Percentiles rank a stretch among this genome's conserved stretches.
phyloP scores from a whole-genome alignment of 2,329 filamentous ascomycete genomes.

The Pestalotiopsis sp. region DNA sequence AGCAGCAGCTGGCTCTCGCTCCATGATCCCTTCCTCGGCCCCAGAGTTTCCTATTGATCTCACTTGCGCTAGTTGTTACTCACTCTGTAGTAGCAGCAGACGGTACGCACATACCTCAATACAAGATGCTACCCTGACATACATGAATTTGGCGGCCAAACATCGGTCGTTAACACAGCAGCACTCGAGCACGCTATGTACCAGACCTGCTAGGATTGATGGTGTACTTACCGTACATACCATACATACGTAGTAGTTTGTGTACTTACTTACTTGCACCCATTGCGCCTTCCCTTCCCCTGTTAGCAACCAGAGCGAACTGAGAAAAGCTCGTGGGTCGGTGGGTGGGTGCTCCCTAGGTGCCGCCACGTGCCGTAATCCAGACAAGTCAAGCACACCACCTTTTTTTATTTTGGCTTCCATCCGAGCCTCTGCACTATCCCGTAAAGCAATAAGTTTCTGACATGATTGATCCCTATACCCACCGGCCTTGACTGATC shows the following conservation, averaged over 20 bases:
- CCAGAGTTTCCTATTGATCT: neutral
- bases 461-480: constrained; percentile 1
- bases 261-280: neutral
- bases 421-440: constrained; percentile 5
- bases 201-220: too few species aligned
- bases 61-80: neutral
- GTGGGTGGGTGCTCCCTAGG: constrained; percentile 1
- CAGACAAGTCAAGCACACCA: constrained; percentile 5
- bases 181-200: too few species aligned
- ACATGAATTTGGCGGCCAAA: too few species aligned
- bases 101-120: too few species aligned
- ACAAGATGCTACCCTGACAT: too few species aligned
- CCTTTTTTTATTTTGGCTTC: neutral
- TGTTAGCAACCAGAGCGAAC: neutral
- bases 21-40: neutral
- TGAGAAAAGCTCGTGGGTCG: neutral
- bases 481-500: constrained; percentile 4
- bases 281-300: neutral
- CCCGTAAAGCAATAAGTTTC: constrained; percentile 1
- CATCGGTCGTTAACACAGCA: too few species aligned
- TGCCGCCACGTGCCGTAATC: constrained; percentile 7
- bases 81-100: too few species aligned
- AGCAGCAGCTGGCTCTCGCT: neutral
- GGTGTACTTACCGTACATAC: neutral
- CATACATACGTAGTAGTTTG: neutral